These are phyloP conservation scores for Mycena pura DNA, from an alignment of 768 basidiomycete genomes.

Conservation along the genomic window DNA sequence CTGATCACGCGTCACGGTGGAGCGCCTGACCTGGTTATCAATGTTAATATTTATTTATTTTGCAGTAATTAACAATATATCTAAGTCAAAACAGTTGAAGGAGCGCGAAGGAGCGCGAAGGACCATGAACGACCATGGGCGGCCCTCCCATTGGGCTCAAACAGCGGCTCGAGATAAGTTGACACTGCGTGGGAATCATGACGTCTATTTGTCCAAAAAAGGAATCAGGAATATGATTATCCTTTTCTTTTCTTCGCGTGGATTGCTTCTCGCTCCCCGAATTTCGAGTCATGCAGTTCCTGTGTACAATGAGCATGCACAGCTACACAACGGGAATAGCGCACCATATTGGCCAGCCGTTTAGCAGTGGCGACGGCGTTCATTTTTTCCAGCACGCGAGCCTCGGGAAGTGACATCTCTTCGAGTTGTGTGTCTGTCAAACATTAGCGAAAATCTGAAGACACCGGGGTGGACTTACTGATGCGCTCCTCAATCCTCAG, in stretches of 20 bases:
- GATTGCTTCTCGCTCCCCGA: constrained; percentile 88
- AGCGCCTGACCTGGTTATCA: too few species aligned
- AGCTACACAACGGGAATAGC: constrained; percentile 24
- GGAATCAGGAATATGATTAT: not conserved
- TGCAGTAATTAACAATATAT: too few species aligned
- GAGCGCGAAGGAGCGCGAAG: too few species aligned
- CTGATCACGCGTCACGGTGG: too few species aligned
- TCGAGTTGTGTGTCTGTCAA: constrained; percentile 71
- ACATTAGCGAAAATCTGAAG: not conserved
- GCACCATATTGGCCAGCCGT: constrained; percentile 91
- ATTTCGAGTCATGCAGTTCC: constrained; percentile 88
- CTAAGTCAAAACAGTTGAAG: too few species aligned
- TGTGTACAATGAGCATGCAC: constrained; percentile 36
- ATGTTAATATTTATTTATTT: too few species aligned
- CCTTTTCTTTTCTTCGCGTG: constrained; percentile 62
- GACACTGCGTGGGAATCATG: too few species aligned
- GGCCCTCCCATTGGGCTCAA: too few species aligned
- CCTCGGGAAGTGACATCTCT: constrained; percentile 81
- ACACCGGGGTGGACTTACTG: constrained; percentile 54
- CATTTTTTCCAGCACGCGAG: constrained; percentile 80
- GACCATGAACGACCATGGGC: too few species aligned
- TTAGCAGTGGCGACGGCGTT: constrained; percentile 94
- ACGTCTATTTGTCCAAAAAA: too few species aligned
- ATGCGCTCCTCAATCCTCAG: constrained; percentile 86
- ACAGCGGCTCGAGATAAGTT: too few species aligned